Conservation (phyloP, 73 alveolate species). For the Symbiodinium natans region DNA sequence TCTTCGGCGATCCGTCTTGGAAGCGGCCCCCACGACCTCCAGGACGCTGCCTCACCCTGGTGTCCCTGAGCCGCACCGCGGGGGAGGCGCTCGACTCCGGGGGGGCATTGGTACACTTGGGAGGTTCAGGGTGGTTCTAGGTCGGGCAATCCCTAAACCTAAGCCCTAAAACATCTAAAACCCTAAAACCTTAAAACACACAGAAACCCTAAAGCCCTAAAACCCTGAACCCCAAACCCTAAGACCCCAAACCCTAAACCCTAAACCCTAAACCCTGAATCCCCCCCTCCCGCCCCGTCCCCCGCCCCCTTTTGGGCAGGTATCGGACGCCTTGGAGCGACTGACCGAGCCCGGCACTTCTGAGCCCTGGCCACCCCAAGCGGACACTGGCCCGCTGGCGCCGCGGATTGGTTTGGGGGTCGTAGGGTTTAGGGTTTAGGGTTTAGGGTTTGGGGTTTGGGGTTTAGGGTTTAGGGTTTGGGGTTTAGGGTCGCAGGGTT, state of each 20-base stretch:
- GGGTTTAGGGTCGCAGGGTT: too few relatives aligned
- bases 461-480: neutral
- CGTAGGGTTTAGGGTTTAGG: neutral
- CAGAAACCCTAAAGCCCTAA: too few relatives aligned
- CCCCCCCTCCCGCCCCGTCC: neutral
- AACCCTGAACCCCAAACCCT: too few relatives aligned
- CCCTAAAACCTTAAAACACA: too few relatives aligned
- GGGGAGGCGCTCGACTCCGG: neutral
- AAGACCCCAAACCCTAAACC: too few relatives aligned
- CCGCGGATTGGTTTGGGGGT: neutral
- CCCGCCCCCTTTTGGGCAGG: neutral
- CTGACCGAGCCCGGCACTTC: conserved; percentile 57
- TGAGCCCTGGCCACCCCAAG: neutral
- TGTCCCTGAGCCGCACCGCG: conserved; percentile 3
- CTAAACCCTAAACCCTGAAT: neutral
- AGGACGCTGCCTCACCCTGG: conserved; percentile 15
- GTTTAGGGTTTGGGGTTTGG: neutral
- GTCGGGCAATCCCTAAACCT: too few relatives aligned
- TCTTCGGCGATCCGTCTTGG: conserved; percentile 27
- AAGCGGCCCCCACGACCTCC: conserved; percentile 38
- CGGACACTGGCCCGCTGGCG: neutral
- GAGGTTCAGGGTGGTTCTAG: neutral
- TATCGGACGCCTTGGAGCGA: conserved; percentile 68
- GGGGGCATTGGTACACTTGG: neutral
- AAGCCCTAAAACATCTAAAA: too few relatives aligned